Evolutionary conservation across 2,329 filamentous ascomycete species (phyloP).

Genomic region (Diaporthe sp.): DNA sequence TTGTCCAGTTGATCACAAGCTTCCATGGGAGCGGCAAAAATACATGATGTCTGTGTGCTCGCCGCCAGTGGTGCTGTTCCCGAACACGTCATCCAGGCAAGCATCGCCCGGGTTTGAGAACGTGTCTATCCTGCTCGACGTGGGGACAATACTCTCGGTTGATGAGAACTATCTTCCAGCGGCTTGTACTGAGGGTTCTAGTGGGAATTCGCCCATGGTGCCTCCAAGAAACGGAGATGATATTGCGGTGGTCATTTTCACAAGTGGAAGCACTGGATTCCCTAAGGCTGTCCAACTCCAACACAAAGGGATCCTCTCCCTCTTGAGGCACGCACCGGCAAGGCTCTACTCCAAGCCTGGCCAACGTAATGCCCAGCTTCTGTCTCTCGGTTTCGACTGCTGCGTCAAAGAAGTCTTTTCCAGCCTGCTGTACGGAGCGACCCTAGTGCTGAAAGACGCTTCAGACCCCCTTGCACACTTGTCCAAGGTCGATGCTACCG

Average conservation of each 20-base stretch:
- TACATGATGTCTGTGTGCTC: constrained; percentile 8
- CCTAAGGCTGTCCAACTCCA: constrained; percentile 7
- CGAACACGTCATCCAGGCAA: neutral
- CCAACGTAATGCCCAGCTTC: neutral
- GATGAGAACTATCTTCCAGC: neutral
- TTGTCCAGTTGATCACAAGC: constrained; percentile 2
- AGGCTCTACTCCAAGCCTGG: neutral
- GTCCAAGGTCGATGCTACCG: neutral
- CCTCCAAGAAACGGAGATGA: neutral
- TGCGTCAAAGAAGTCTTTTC: constrained; percentile 2
- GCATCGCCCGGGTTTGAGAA: neutral
- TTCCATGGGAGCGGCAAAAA: neutral
- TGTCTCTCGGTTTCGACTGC: constrained; percentile 11
- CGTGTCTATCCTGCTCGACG: neutral
- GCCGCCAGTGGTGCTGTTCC: neutral
- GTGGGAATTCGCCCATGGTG: too few relatives aligned
- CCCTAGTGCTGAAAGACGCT: neutral
- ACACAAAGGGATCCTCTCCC: constrained; percentile 6
- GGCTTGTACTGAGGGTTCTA: too few relatives aligned
- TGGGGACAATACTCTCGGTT: neutral
- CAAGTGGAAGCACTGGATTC: constrained; percentile 6
- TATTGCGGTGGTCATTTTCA: neutral
- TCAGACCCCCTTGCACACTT: constrained; percentile 12
- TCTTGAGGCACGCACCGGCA: neutral
- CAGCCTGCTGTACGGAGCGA: neutral